A percentile compares a stretch with the other conserved stretches of the same genome.
Conservation (phyloP, 129 eudicot species). For the Saussurea involucrata region DNA sequence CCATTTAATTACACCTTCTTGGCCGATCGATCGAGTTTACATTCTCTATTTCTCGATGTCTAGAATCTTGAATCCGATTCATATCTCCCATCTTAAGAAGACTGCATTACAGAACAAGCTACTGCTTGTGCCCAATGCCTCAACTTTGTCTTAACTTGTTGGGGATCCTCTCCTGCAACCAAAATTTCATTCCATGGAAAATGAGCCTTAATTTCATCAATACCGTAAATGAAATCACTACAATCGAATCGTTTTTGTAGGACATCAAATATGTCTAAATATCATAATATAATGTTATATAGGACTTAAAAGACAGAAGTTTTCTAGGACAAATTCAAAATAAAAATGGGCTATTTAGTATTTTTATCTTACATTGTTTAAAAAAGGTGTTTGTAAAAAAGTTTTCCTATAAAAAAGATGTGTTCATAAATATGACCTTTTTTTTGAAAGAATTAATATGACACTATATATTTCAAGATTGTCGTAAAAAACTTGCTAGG, state of each 20-base stretch:
- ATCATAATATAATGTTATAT: neutral
- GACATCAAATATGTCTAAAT: neutral
- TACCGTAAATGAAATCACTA: neutral
- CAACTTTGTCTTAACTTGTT: constrained; percentile 41
- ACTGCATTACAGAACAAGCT: constrained; percentile 40
- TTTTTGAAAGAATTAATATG: no score
- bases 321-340: neutral
- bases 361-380: no score
- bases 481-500: neutral
- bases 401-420: neutral
- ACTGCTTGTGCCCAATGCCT: constrained; percentile 56
- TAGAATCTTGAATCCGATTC: neutral
- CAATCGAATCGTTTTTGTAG: neutral
- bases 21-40: neutral
- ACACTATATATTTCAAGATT: neutral
- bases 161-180: constrained; percentile 40
- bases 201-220: neutral
- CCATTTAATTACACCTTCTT: neutral
- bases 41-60: neutral
- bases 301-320: neutral
- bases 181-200: neutral
- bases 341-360: neutral
- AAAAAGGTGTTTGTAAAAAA: no score
- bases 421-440: neutral
- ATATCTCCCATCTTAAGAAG: neutral